A percentile compares a stretch with the other conserved stretches of the same genome.
phyloP scores from a whole-genome alignment of 1,284 basidiomycete genomes.

The Coniferiporia weirii region DNA sequence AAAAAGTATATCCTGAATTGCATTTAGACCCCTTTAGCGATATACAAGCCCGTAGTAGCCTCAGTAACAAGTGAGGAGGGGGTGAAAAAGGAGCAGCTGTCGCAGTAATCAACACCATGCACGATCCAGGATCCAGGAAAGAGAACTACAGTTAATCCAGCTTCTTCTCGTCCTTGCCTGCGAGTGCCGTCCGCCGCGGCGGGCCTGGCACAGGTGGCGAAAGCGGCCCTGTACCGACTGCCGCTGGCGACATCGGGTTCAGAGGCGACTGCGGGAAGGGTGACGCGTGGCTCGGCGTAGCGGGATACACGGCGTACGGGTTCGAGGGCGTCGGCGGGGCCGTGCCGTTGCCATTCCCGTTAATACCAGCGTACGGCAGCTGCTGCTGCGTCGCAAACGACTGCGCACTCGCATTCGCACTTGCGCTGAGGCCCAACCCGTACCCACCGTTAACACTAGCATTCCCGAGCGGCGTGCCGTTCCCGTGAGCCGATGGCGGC shows the following conservation, averaged over 20 bases:
- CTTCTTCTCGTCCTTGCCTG: constrained; percentile 12
- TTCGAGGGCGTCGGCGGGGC: constrained; percentile 6
- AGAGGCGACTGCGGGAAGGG: not conserved
- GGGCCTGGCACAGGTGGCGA: not conserved
- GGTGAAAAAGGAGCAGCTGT: too few species aligned
- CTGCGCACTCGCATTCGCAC: not conserved
- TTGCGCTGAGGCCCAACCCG: constrained; percentile 2
- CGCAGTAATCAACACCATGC: too few species aligned
- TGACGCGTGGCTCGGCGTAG: not conserved
- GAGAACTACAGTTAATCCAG: not conserved
- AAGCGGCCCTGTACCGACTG: not conserved
- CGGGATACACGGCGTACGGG: constrained; percentile 6
- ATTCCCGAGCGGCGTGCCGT: not conserved
- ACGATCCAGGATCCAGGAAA: not conserved
- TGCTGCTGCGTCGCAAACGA: constrained; percentile 11
- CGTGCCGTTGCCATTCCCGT: not conserved
- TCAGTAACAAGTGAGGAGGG: too few species aligned
- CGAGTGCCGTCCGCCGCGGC: not conserved
- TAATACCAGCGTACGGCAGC: not conserved
- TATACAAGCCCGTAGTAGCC: too few species aligned
- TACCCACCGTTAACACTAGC: not conserved
- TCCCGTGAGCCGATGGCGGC: not conserved
- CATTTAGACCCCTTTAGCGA: too few species aligned
- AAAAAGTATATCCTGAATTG: too few species aligned
- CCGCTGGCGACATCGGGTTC: too few species aligned